Conservation (phyloP, 202 grass and related monocot species). For the Carex arenaria region DNA sequence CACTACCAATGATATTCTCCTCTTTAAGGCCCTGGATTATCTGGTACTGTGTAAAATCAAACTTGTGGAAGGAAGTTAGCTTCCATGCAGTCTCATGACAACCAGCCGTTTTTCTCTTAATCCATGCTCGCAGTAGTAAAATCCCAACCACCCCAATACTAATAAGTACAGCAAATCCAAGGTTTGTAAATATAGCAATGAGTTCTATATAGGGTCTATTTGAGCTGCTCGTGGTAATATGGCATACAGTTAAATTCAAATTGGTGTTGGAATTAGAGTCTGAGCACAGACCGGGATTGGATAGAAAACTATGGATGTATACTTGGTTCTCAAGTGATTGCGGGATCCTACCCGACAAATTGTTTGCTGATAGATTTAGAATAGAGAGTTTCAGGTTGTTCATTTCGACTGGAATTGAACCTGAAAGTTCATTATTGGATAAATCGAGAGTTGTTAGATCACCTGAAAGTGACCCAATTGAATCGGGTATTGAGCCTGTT, state of each 20-base stretch:
- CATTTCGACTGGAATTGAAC: constrained; percentile 45
- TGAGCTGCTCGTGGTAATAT: neutral
- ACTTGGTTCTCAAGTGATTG: constrained; percentile 34
- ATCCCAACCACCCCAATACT: constrained; percentile 34
- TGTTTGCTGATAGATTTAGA: constrained; percentile 59
- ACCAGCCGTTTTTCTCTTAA: neutral
- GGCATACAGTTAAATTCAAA: constrained; percentile 34
- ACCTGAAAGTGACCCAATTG: constrained; percentile 27
- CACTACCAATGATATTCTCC: constrained; percentile 66
- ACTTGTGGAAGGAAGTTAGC: constrained; percentile 42
- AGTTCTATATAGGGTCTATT: constrained; percentile 43
- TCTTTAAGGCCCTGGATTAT: constrained; percentile 50
- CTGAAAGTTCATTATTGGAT: constrained; percentile 56
- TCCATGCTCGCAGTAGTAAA: constrained; percentile 33
- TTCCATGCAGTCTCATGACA: constrained; percentile 41
- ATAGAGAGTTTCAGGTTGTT: neutral
- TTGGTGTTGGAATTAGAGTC: neutral
- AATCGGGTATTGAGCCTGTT: constrained; percentile 34
- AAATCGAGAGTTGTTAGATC: constrained; percentile 48
- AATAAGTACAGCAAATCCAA: constrained; percentile 31
- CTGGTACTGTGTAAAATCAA: constrained; percentile 44
- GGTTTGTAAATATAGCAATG: constrained; percentile 35
- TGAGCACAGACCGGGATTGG: constrained; percentile 55
- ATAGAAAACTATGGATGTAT: constrained; percentile 52
- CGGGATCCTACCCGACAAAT: constrained; percentile 56